Evolutionary conservation across 257 asterid species (phyloP), one percentile per base, ranked within the genome.

Genomic region (Coffea canephora): DNA sequence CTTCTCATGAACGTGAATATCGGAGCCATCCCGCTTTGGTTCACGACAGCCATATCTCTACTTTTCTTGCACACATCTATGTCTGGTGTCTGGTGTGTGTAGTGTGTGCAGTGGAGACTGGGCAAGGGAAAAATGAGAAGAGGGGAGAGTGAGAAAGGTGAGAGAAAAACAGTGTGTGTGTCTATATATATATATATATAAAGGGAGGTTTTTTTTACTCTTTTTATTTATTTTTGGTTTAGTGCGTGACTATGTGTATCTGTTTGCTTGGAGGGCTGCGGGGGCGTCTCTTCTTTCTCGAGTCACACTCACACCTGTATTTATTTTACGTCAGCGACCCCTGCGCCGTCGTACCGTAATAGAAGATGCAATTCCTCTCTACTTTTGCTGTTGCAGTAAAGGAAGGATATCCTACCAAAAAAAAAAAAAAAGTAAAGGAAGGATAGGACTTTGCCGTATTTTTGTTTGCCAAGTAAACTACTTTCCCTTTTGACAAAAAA

Each of bases 1-100:
- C 79, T 85, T 65, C 89, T 75, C 39, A 61, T 61, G 74, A 87
- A 79, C 70, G 83, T 31, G 79, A 61, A 79, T 7, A 76, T 68
- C 48, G 92, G 80, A 45, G 82, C 88, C 76, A 76, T 50, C 21
- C 59, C 75, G 1, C 61, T 16, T 1, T 83, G 79, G 78, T 80
- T 83, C 49, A 81, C 34, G 34, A 31, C 34, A 3, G 85, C 85
- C 91, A 87, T 90, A 61, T 74, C 83, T 50, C 23, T 72, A 64
- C 27, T 34, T 14, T 41, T 41, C 31, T 50, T 66, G 74, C 69
- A 78, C 23, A 64, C 71, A 69, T 48, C 21, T 8, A 76, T 73
- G 34, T 31, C 34, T 31, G 34, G 34, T 73, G 76, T 46, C 57
- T 1, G 10, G 8, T 69, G 81, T 52, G 76, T 50, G 59, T 15